These are phyloP conservation scores for Smittium culicis DNA, from an alignment of 371 early-diverging fungal species.

Conservation along the genomic window DNA sequence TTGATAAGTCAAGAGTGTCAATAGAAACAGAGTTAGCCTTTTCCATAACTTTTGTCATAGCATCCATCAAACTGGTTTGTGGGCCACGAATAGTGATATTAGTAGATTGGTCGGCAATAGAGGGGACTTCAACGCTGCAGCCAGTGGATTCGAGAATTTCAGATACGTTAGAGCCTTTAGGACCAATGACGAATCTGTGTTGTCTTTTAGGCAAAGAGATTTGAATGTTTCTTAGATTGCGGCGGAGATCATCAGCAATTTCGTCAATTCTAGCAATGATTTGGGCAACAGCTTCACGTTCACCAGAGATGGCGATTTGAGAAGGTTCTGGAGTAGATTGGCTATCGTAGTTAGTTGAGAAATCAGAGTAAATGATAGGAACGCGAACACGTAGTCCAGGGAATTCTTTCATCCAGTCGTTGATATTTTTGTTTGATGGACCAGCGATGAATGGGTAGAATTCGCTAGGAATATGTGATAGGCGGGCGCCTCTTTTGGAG, in stretches of 20 bases:
- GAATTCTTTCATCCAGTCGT: constrained; percentile 34
- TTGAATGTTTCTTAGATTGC: constrained; percentile 42
- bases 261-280: constrained; percentile 47
- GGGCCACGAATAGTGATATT: constrained; percentile 71
- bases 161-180: constrained; percentile 55
- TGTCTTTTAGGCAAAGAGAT: constrained; percentile 71
- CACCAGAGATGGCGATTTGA: constrained; percentile 41
- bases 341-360: constrained; percentile 19
- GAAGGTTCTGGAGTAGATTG: constrained; percentile 40
- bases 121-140: constrained; percentile 68
- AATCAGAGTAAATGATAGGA: constrained; percentile 42
- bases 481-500: constrained; percentile 38
- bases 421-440: constrained; percentile 36
- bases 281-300: constrained; percentile 47
- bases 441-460: constrained; percentile 75
- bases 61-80: constrained; percentile 45
- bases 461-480: constrained; percentile 41
- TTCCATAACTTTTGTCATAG: constrained; percentile 56
- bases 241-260: constrained; percentile 42
- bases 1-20: constrained; percentile 24
- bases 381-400: constrained; percentile 58
- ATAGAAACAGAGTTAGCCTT: constrained; percentile 50
- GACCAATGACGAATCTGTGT: constrained; percentile 79
- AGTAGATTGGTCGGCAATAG: constrained; percentile 50
- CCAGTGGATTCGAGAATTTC: constrained; percentile 68